Evolutionary conservation across 768 basidiomycete genomes (phyloP).

Genomic region (Pisolithus tinctorius): DNA sequence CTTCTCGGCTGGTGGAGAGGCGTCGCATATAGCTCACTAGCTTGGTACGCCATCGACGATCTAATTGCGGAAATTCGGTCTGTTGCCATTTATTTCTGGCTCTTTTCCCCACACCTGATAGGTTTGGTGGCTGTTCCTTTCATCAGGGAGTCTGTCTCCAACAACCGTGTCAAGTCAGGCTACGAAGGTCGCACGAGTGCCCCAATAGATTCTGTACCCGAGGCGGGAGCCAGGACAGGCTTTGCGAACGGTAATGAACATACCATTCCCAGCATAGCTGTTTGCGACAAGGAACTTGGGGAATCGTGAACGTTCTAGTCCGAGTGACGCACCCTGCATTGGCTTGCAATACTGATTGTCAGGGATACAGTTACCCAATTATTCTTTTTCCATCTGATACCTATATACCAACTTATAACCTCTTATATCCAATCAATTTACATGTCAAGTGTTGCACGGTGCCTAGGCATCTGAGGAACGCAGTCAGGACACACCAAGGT

Average conservation of each 20-base stretch:
- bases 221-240: slow-evolving; percentile 62
- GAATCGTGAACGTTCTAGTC: slow-evolving; percentile 23
- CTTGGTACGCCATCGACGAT: slow-evolving; percentile 74
- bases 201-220: slow-evolving; percentile 69
- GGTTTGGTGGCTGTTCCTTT: background rate
- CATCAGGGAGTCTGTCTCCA: slow-evolving; percentile 61
- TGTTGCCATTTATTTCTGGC: slow-evolving; percentile 12
- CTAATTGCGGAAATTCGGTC: slow-evolving; percentile 79
- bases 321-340: slow-evolving; percentile 31
- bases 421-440: slow-evolving; percentile 1
- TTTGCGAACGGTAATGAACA: slow-evolving; percentile 61
- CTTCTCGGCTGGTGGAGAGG: slow-evolving; percentile 68
- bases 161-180: slow-evolving; percentile 80
- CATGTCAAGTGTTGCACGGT: background rate
- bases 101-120: slow-evolving; percentile 1
- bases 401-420: background rate
- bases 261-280: slow-evolving; percentile 43
- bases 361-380: background rate
- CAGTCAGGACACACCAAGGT: background rate
- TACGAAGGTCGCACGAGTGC: slow-evolving; percentile 49
- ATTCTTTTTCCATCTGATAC: background rate
- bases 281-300: slow-evolving; percentile 37
- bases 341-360: slow-evolving; percentile 24
- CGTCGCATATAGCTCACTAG: slow-evolving; percentile 58
- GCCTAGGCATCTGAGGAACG: slow-evolving; percentile 12